These are phyloP conservation scores for Rhizopogon vinicolor DNA, from an alignment of 768 basidiomycete species.

Conservation along the genomic window DNA sequence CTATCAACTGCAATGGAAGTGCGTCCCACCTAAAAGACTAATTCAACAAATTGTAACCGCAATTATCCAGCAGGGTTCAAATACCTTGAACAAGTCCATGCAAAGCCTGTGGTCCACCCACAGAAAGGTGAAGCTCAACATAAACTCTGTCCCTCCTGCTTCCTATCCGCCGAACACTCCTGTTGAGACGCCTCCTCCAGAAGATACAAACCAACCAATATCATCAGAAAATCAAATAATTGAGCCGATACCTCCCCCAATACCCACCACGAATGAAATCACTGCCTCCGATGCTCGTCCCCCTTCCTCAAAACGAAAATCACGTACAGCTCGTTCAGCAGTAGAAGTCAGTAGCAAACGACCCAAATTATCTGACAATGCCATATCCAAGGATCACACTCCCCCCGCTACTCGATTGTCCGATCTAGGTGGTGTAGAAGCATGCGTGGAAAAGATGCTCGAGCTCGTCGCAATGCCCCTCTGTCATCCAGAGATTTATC, in stretches of 20 bases:
- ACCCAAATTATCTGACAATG: constrained; percentile 35
- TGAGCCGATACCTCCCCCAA: constrained; percentile 3
- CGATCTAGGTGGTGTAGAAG: constrained; percentile 83
- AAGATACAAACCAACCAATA: neutral
- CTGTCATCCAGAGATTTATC: constrained; percentile 92
- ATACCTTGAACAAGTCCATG: constrained; percentile 74
- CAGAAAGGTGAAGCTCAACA: constrained; percentile 59
- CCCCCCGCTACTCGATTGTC: constrained; percentile 76
- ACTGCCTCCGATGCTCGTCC: constrained; percentile 8
- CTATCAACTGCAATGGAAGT: neutral
- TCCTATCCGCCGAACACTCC: constrained; percentile 1
- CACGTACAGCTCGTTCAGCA: constrained; percentile 42
- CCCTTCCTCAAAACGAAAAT: constrained; percentile 55
- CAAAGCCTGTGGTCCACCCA: constrained; percentile 75
- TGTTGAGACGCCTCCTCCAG: neutral
- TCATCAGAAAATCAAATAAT: neutral
- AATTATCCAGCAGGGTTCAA: constrained; percentile 61
- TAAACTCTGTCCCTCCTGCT: constrained; percentile 38
- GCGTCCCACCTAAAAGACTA: neutral
- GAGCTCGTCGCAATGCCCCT: constrained; percentile 97
- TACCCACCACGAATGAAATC: constrained; percentile 8
- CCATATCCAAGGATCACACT: constrained; percentile 42
- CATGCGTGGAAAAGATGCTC: constrained; percentile 86
- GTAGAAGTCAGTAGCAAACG: constrained; percentile 58
- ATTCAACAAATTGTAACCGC: constrained; percentile 12